Conservation (phyloP, 768 basidiomycete species). For the Naganishia onofrii region DNA sequence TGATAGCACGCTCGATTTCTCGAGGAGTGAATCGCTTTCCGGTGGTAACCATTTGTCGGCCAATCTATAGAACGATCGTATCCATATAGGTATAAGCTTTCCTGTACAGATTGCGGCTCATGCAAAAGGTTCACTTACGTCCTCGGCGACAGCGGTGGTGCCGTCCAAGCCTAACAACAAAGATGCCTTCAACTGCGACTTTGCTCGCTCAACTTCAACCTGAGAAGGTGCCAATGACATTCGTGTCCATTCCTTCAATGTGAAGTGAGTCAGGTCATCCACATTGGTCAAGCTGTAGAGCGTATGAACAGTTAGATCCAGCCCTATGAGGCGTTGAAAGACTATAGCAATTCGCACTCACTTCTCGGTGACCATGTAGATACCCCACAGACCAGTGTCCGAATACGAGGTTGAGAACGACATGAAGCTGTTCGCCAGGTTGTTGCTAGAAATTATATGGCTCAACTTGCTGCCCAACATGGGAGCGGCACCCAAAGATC, state of each 20-base stretch:
- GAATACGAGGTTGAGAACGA: conserved; percentile 98
- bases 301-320: neutral
- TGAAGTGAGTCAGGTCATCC: conserved; percentile 91
- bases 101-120: neutral
- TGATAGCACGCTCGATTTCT: conserved; percentile 89
- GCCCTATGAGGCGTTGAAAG: neutral
- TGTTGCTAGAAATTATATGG: conserved; percentile 83
- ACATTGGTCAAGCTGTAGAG: conserved; percentile 66
- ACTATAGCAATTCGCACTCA: conserved; percentile 34
- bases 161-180: conserved; percentile 87
- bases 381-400: conserved; percentile 98
- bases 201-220: conserved; percentile 91
- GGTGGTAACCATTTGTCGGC: conserved; percentile 92
- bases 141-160: conserved; percentile 94
- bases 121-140: conserved; percentile 53
- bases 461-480: conserved; percentile 87
- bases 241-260: conserved; percentile 89
- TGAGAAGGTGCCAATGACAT: conserved; percentile 83
- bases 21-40: conserved; percentile 84
- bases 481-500: conserved; percentile 84
- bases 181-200: conserved; percentile 96
- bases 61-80: conserved; percentile 66
- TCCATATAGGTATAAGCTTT: neutral
- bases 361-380: conserved; percentile 95
- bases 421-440: conserved; percentile 99